Percentiles rank a stretch among this genome's conserved stretches.
phyloP scores from a whole-genome alignment of 108 stramenopile genomes.

The Fragilaria radians region DNA sequence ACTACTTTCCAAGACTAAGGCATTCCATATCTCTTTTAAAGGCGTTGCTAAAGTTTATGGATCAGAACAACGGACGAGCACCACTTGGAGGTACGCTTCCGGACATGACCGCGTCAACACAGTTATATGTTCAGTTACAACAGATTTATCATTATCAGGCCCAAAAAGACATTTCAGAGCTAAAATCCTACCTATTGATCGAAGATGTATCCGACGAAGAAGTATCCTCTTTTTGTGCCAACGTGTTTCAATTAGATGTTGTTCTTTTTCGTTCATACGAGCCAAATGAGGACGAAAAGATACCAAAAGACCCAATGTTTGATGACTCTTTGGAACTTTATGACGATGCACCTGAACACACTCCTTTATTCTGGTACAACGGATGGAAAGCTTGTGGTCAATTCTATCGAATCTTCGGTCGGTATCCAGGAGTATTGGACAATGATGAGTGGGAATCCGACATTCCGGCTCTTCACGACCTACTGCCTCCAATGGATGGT shows the following conservation, averaged over 20 bases:
- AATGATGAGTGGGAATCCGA: slow-evolving; percentile 52
- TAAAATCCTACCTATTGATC: slow-evolving; percentile 6
- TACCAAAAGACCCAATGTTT: too few species aligned
- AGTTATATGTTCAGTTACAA: slow-evolving; percentile 77
- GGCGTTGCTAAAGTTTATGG: slow-evolving; percentile 50
- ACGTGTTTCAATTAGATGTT: slow-evolving; percentile 52
- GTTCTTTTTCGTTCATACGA: slow-evolving; percentile 51
- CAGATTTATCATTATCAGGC: slow-evolving; percentile 67
- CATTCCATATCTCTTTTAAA: slow-evolving; percentile 7
- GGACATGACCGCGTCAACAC: slow-evolving; percentile 89
- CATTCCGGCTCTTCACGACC: slow-evolving; percentile 36
- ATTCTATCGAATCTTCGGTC: slow-evolving; percentile 51
- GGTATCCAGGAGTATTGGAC: slow-evolving; percentile 80
- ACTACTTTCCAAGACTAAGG: not conserved
- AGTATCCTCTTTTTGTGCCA: slow-evolving; percentile 62
- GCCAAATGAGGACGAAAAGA: too few species aligned
- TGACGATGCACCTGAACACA: slow-evolving; percentile 64
- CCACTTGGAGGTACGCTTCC: slow-evolving; percentile 87
- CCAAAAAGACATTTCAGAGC: slow-evolving; percentile 38
- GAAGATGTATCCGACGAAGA: slow-evolving; percentile 35
- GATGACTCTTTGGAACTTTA: slow-evolving; percentile 56
- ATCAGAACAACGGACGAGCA: slow-evolving; percentile 38
- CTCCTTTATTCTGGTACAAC: slow-evolving; percentile 76
- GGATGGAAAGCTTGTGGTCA: slow-evolving; percentile 71
- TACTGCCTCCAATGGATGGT: too few species aligned